These are phyloP conservation scores for Leccinum truebloodii DNA, from an alignment of 768 basidiomycete genomes.

Conservation along the genomic window DNA sequence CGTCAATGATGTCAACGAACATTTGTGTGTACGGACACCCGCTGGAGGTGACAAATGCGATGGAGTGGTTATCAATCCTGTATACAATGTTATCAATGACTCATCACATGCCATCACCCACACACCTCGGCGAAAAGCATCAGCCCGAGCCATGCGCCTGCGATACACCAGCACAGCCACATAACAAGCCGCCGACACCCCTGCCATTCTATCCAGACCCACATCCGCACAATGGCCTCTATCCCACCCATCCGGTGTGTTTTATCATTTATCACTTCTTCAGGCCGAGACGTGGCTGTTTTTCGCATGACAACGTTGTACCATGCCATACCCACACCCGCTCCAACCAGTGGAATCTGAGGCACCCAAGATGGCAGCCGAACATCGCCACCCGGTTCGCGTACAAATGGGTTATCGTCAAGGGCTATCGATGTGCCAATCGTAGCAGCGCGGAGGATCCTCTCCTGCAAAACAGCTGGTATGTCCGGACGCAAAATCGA, in stretches of 20 bases:
- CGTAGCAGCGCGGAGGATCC: slow-evolving; percentile 5
- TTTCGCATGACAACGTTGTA: slow-evolving; percentile 59
- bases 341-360: slow-evolving; percentile 63
- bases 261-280: not conserved
- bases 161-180: slow-evolving; percentile 2
- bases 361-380: slow-evolving; percentile 34
- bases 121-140: not conserved
- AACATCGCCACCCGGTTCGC: slow-evolving; percentile 37
- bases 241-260: slow-evolving; percentile 33
- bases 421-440: slow-evolving; percentile 16
- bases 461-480: slow-evolving; percentile 41
- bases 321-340: slow-evolving; percentile 65
- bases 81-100: not conserved
- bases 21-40: not conserved
- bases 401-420: slow-evolving; percentile 37
- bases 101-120: not conserved
- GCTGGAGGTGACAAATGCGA: not conserved
- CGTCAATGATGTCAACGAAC: not conserved
- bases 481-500: slow-evolving; percentile 64
- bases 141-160: not conserved
- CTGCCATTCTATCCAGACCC: slow-evolving; percentile 41
- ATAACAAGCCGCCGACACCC: slow-evolving; percentile 3
- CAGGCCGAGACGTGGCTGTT: slow-evolving; percentile 37
- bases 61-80: not conserved
- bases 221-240: slow-evolving; percentile 45